Percentiles rank a stretch among this genome's conserved stretches.
Conservation (phyloP, 169 alveolate genomes). For the Neospora caninum region DNA sequence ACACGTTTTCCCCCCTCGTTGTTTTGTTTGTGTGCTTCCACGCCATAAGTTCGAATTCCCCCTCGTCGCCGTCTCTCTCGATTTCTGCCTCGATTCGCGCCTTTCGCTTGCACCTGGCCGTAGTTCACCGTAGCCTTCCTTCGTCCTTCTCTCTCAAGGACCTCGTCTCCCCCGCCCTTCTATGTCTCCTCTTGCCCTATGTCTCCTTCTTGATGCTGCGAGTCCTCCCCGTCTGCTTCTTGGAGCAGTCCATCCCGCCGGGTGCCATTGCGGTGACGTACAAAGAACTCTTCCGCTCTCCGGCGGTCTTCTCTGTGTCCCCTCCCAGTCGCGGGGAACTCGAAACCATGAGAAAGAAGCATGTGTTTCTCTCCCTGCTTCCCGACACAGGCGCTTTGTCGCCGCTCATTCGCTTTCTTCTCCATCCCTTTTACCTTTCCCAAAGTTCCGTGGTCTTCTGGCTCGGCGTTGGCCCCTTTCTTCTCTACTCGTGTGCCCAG, state of each 20-base stretch:
- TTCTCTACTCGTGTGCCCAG: neutral
- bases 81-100: slow-evolving; percentile 13
- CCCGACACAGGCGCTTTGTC: neutral
- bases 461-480: slow-evolving; percentile 38
- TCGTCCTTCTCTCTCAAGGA: neutral
- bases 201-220: slow-evolving; percentile 19
- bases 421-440: slow-evolving; percentile 31
- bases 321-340: neutral
- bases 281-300: neutral
- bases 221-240: neutral
- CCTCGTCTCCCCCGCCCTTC: neutral
- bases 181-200: neutral
- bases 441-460: slow-evolving; percentile 28
- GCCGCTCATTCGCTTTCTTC: slow-evolving; percentile 34
- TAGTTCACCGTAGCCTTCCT: neutral
- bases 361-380: neutral
- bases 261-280: neutral
- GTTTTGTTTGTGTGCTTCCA: neutral
- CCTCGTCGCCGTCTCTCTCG: neutral
- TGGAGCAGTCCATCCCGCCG: neutral
- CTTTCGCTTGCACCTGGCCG: slow-evolving; percentile 33
- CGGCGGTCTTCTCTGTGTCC: neutral
- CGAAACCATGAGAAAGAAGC: neutral
- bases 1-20: neutral
- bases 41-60: neutral